Evolutionary conservation across 2,329 filamentous ascomycete species (phyloP), one percentile per base, ranked within the genome.

Genomic region (Bisporella sp.): DNA sequence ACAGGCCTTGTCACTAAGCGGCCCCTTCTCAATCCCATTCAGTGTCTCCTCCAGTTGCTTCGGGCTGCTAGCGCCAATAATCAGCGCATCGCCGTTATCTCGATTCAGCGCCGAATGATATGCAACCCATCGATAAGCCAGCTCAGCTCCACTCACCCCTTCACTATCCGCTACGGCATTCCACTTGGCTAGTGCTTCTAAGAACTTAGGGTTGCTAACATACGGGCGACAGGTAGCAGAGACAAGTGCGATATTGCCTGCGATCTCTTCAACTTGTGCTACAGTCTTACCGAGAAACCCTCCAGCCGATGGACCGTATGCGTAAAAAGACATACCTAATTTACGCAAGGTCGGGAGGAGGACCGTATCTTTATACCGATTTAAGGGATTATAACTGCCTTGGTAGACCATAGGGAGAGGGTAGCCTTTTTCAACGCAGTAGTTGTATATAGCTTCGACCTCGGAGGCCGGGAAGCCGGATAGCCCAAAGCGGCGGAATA

Each of bases 401-500:
- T 93, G 88, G 68, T 87, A 95, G 49, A 93, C 43, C 33, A 31
- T 31, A 5, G 89, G 89, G 11, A 45, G 78, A 13, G 93, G 85
- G 86, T 87, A 93, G 54, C 79, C 78, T 60, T 87, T 83, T 69
- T 85, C 81, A 59, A 84, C 84, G 73, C 85, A 90, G 37, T 81
- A 83, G 65, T 87, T 78, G 53, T 84, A 83, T 6, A 92, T 79
- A 69, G 95, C 89, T 1, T 89, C 88, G 9, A 95, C 85, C 66
- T 95, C 89, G 63, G 84, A 91, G 0, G 88, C 82, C 1, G 88
- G 85, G 66, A 82, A 95, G 70, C 95, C 95, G 62, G 80, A 85
- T 54, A 95, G 69, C 2, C 88, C 89, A 8, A 95, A 72, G 46
- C 79, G 77, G 30, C 87, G 80, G 63, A 95, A 95, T 65, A 90